phyloP scores from a whole-genome alignment of 2,329 filamentous ascomycete genomes.

The Epichloe sp. region DNA sequence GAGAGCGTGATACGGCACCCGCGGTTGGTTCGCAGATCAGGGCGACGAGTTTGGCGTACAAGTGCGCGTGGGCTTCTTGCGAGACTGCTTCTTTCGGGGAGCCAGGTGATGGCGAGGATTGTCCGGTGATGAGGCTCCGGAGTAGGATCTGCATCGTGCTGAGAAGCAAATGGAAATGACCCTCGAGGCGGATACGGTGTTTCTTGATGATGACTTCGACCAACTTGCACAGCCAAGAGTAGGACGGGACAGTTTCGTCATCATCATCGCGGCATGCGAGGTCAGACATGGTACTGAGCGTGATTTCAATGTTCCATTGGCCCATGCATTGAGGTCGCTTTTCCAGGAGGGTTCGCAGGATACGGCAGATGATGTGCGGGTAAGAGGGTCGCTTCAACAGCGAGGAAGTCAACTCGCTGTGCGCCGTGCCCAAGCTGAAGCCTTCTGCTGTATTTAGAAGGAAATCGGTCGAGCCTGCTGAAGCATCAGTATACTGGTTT shows the following conservation, averaged over 20 bases:
- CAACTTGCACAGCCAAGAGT: constrained; percentile 36
- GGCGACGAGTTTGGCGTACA: constrained; percentile 42
- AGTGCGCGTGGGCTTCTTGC: constrained; percentile 33
- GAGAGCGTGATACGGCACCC: constrained; percentile 37
- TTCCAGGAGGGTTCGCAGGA: constrained; percentile 34
- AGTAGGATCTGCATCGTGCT: constrained; percentile 43
- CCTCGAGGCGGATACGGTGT: constrained; percentile 47
- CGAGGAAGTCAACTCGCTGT: constrained; percentile 26
- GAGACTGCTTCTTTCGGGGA: constrained; percentile 10
- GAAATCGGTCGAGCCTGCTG: constrained; percentile 17
- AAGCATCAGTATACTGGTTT: constrained; percentile 7
- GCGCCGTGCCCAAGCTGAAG: constrained; percentile 27
- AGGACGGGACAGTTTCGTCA: constrained; percentile 23
- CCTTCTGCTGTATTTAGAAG: constrained; percentile 12
- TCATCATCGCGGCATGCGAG: constrained; percentile 15
- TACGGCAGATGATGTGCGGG: constrained; percentile 26
- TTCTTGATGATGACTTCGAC: constrained; percentile 44
- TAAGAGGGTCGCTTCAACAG: constrained; percentile 20
- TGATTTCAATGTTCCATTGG: constrained; percentile 45
- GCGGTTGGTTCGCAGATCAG: constrained; percentile 46
- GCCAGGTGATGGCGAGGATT: constrained; percentile 7
- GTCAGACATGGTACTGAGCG: constrained; percentile 32
- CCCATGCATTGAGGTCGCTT: constrained; percentile 36
- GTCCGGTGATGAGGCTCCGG: constrained; percentile 31
- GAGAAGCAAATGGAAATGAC: constrained; percentile 47